Percentiles rank a stretch among this genome's conserved stretches.
Evolutionary conservation across 2,329 filamentous ascomycete genomes (phyloP).

Genomic region (Colletotrichum salicis): DNA sequence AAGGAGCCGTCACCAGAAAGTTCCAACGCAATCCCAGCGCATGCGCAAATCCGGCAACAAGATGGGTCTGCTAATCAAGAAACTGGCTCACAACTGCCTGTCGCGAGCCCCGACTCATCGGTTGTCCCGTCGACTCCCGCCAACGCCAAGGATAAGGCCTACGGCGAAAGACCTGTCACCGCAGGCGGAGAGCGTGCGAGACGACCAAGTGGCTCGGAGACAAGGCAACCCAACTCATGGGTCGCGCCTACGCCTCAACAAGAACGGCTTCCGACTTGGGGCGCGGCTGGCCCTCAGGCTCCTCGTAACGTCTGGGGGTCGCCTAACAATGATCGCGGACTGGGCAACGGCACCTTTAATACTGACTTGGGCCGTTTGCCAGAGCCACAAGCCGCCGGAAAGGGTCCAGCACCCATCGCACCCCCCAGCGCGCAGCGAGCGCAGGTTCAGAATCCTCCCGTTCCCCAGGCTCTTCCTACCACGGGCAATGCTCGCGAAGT

Average conservation of each 20-base stretch:
- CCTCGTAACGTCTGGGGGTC: slow-evolving; percentile 79
- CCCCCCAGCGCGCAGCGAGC: slow-evolving; percentile 44
- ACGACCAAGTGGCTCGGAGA: slow-evolving; percentile 36
- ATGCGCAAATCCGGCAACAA: slow-evolving; percentile 38
- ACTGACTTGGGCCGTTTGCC: slow-evolving; percentile 66
- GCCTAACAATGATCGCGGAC: slow-evolving; percentile 74
- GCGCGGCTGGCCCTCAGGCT: slow-evolving; percentile 53
- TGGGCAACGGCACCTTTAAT: slow-evolving; percentile 83
- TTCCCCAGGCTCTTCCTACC: slow-evolving; percentile 8
- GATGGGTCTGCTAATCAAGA: slow-evolving; percentile 31
- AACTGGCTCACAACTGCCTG: slow-evolving; percentile 21
- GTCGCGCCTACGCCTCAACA: slow-evolving; percentile 42
- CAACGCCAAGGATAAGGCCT: slow-evolving; percentile 17
- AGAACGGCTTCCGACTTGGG: slow-evolving; percentile 65
- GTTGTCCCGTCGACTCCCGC: slow-evolving; percentile 1
- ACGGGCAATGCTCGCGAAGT: slow-evolving; percentile 18
- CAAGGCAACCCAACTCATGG: slow-evolving; percentile 39
- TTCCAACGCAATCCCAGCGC: slow-evolving; percentile 45
- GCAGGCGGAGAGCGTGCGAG: slow-evolving; percentile 28
- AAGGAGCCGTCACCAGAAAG: slow-evolving; percentile 61
- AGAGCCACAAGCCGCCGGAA: slow-evolving; percentile 47
- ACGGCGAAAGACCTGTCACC: slow-evolving; percentile 15
- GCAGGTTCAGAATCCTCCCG: slow-evolving; percentile 31
- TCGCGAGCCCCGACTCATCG: slow-evolving; percentile 11
- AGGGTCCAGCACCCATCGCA: slow-evolving; percentile 59